Conservation (phyloP, 352 stramenopile species). For the Globisporangium iwayamae region DNA sequence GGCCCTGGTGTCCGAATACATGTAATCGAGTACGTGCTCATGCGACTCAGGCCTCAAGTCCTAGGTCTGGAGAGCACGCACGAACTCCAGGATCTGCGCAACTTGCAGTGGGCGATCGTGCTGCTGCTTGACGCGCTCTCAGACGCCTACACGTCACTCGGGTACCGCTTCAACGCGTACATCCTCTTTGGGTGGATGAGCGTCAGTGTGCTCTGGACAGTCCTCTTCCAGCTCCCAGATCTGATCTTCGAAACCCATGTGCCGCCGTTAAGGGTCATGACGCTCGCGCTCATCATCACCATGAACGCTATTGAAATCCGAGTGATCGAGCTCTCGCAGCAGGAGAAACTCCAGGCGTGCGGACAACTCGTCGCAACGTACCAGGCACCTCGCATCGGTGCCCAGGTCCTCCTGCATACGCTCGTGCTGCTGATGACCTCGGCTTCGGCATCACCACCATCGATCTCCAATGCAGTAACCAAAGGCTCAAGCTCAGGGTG, state of each 20-base stretch:
- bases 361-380: constrained; percentile 30
- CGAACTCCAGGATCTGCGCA: constrained; percentile 12
- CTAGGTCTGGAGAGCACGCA: constrained; percentile 10
- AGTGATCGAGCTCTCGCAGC: constrained; percentile 44
- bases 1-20: constrained; percentile 6
- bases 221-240: constrained; percentile 20
- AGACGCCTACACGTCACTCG: constrained; percentile 23
- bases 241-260: constrained; percentile 9
- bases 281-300: constrained; percentile 25
- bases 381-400: constrained; percentile 26
- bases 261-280: constrained; percentile 23
- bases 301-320: constrained; percentile 35
- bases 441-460: no score
- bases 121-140: constrained; percentile 30
- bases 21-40: constrained; percentile 15
- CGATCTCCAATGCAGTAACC: background rate
- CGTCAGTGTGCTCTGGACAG: constrained; percentile 20
- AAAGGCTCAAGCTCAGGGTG: background rate
- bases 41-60: constrained; percentile 16
- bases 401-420: constrained; percentile 20
- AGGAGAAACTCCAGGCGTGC: constrained; percentile 28
- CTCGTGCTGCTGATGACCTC: constrained; percentile 13
- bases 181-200: constrained; percentile 53
- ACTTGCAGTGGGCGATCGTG: constrained; percentile 31
- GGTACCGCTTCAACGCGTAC: constrained; percentile 59